Base-by-base conservation (phyloP, 768 basidiomycete species). In the Mycena galopus region DNA sequence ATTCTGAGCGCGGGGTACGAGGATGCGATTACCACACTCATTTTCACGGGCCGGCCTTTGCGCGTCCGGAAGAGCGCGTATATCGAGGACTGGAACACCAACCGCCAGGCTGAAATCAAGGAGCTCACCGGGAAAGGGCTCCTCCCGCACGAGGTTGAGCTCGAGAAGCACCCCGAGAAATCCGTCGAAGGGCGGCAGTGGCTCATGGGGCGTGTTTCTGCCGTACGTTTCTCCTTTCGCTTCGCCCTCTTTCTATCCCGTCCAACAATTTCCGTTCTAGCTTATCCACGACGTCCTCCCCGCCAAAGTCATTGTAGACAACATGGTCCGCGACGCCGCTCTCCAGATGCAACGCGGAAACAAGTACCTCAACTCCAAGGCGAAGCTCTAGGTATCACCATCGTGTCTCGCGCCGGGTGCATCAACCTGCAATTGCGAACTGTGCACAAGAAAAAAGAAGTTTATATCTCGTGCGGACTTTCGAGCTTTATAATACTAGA, bases 21-120 rank as follows among this genome's bases (percentile, higher is more conserved):
- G 69, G 96, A 96, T 80, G 91, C 91, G 23, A 85, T 92, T 51
- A 93, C 91, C 19, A 97, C 96, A 19, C 78, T 96, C 55, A 97
- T 97, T 78, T 96, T 90, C 84, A 94, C 95, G 51, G 96, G 96
- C 11, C 91, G 96, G 33, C 96, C 97, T n/a, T 84, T 98, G 75
- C 90, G 96, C 47, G 96, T 97, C 39, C 84, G 92, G 73, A 90
- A 91, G 79, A 96, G 95, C 2, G 90, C 94, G 21, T 98, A 96
- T 79, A 89, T 97, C 71, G 91, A 91, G 16, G 91, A 96, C 74
- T 96, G 95, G 94, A 91, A 96, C 77, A 87, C 85, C 76, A 94
- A 94, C 82, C 86, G 93, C 33, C 89, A 91, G 79, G 87, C 82
- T 7, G 95, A 97, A 86, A 97, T 97, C 79, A 91, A 91, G 81